Evolutionary conservation across 805 yeast genomes (phyloP), one percentile per base, ranked within the genome.

Genomic region (Ogataea haglerorum): DNA sequence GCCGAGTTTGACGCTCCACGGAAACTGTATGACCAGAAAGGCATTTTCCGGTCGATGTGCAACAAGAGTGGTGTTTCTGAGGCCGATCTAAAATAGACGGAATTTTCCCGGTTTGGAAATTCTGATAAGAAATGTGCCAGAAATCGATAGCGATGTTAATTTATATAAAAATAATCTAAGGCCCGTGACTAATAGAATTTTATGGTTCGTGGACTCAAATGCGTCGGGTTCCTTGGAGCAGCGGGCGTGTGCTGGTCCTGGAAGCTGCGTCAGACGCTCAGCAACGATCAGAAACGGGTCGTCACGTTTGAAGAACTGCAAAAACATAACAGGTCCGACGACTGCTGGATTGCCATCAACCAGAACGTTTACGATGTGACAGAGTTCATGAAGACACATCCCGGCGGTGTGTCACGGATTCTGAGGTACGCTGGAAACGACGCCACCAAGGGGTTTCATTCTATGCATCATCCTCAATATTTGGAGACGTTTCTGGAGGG

Each of bases 311-410:
- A 52, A 6, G 69, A 64, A 54, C 67, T 74, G 10, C 60, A 63
- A 15, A 59, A 59, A 36, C 89, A 82, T 65, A 73, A 72, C 58
- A 52, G 63, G 17, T 67, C 68, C 45, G 69, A 75, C n/a, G 84
- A 81, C 54, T 78, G 90, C 61, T 87, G 96, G 95, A 84, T 86
- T n/a, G 79, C 85, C 7, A 76, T 87, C 42, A 85, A 86, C 50
- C 82, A 78, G 14, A 73, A 81, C 47, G 93, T 76, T 6, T 86
- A 86, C 57, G 84, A 87, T 54, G 75, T 86, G 37, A 78, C 89
- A 0, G 74, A 73, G 16, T 69, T 68, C 47, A 37, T 69, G 7
- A 37, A 50, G 3, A 39, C 43, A 8, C 75, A 70, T 49, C 80
- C 80, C 0, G 80, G 80, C 4, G 80, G 80, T 7, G 57, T 55